These are phyloP conservation scores for Acanthamoeba sp. DNA, from an alignment of 208 protist genomes.

Conservation along the genomic window DNA sequence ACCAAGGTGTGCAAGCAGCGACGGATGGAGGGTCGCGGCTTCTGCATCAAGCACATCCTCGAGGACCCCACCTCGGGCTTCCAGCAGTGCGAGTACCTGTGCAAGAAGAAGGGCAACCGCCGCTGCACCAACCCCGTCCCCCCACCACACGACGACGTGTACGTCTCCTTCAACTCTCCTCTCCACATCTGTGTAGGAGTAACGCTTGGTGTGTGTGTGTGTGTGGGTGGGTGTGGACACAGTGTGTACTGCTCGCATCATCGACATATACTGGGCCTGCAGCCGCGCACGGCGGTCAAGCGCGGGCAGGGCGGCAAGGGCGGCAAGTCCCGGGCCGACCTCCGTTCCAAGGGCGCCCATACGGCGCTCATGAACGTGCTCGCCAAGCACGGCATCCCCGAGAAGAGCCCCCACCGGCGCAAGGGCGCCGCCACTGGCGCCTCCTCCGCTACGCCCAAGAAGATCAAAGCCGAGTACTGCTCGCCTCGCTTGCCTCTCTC, in stretches of 20 bases:
- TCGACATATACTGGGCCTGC: slow-evolving; percentile 8
- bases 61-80: slow-evolving; percentile 54
- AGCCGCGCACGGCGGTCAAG: slow-evolving; percentile 22
- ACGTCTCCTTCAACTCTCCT: neutral
- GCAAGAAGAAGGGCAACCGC: slow-evolving; percentile 62
- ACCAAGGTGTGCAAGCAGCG: slow-evolving; percentile 50
- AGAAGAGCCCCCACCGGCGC: slow-evolving; percentile 45
- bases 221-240: neutral
- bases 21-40: slow-evolving; percentile 38
- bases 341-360: slow-evolving; percentile 34
- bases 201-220: neutral
- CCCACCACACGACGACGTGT: slow-evolving; percentile 40
- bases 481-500: neutral
- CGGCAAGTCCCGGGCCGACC: slow-evolving; percentile 3
- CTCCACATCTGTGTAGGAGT: neutral
- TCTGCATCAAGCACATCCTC: slow-evolving; percentile 69
- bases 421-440: neutral
- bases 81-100: slow-evolving; percentile 60
- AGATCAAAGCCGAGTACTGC: neutral
- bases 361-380: slow-evolving; percentile 38
- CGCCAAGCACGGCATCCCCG: slow-evolving; percentile 37
- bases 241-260: slow-evolving; percentile 61
- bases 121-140: slow-evolving; percentile 53
- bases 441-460: neutral
- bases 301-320: neutral